Conservation (phyloP, 2,329 filamentous ascomycete species). For the Colletotrichum nymphaeae region DNA sequence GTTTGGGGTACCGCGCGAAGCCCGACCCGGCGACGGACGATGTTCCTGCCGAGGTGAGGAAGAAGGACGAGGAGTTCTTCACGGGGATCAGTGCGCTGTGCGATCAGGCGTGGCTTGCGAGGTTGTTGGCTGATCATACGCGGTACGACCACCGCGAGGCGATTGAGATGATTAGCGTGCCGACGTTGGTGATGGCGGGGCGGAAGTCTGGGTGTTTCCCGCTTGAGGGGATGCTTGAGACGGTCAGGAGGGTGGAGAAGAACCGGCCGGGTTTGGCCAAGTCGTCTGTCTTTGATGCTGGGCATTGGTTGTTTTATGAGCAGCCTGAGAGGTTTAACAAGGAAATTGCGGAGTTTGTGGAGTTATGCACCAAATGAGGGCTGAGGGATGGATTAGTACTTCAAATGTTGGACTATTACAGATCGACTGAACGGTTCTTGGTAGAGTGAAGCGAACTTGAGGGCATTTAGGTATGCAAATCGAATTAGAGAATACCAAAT, state of each 20-base stretch:
- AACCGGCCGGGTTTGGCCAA: constrained; percentile 39
- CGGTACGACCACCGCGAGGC: constrained; percentile 55
- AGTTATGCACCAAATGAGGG: constrained; percentile 5
- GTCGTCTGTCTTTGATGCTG: constrained; percentile 47
- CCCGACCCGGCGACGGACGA: constrained; percentile 39
- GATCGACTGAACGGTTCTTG: not conserved
- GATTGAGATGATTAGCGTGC: constrained; percentile 46
- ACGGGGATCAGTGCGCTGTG: constrained; percentile 46
- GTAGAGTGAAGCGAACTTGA: not conserved
- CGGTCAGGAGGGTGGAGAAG: constrained; percentile 43
- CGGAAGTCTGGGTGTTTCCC: constrained; percentile 52
- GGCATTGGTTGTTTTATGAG: constrained; percentile 56
- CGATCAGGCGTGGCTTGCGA: constrained; percentile 51
- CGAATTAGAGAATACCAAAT: not conserved
- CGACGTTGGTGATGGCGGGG: constrained; percentile 50
- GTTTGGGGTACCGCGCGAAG: constrained; percentile 48
- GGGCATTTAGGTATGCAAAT: not conserved
- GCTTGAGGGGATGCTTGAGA: constrained; percentile 51
- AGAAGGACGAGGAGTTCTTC: constrained; percentile 49
- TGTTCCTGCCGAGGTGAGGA: constrained; percentile 39
- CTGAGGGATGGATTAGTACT: not conserved
- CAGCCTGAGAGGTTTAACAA: constrained; percentile 50
- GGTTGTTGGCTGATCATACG: constrained; percentile 52
- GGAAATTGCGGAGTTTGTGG: constrained; percentile 41
- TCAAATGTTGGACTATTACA: not conserved